Evolutionary conservation across 2,329 filamentous ascomycete species (phyloP).

Genomic region (Trichoderma koningiopsis): DNA sequence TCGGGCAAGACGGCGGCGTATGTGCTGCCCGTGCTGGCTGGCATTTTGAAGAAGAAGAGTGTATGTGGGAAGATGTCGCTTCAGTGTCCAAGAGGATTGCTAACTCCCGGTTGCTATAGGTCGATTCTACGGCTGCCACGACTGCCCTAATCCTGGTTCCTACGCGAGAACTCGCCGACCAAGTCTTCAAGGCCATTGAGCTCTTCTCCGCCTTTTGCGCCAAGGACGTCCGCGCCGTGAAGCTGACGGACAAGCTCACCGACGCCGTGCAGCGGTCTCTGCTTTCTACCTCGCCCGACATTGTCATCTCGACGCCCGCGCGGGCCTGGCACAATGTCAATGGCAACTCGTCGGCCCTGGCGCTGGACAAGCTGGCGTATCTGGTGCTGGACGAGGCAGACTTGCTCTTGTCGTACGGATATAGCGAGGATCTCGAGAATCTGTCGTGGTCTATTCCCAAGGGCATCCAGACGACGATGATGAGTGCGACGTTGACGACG

Average conservation of each 20-base stretch:
- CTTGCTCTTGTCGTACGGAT: slow-evolving; percentile 89
- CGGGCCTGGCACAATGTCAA: slow-evolving; percentile 78
- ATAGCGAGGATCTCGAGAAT: slow-evolving; percentile 84
- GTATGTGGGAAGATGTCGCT: slow-evolving; percentile 41
- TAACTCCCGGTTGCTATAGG: slow-evolving; percentile 39
- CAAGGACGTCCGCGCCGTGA: slow-evolving; percentile 79
- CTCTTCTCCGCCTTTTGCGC: slow-evolving; percentile 80
- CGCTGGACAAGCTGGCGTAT: slow-evolving; percentile 70
- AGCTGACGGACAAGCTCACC: slow-evolving; percentile 87
- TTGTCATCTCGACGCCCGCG: slow-evolving; percentile 90
- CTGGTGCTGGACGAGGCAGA: slow-evolving; percentile 95
- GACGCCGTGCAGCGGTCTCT: slow-evolving; percentile 86
- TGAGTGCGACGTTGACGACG: slow-evolving; percentile 87
- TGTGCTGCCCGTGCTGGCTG: slow-evolving; percentile 82
- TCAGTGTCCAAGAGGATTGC: neutral
- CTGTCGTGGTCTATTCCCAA: slow-evolving; percentile 78
- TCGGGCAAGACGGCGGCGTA: slow-evolving; percentile 99
- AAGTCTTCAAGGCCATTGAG: slow-evolving; percentile 79
- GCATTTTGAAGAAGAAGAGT: slow-evolving; percentile 76
- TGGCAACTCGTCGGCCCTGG: slow-evolving; percentile 62
- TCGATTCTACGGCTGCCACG: slow-evolving; percentile 56
- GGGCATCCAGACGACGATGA: slow-evolving; percentile 86
- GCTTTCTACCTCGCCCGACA: slow-evolving; percentile 81
- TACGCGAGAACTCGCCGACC: slow-evolving; percentile 89
- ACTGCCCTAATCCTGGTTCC: slow-evolving; percentile 89